phyloP scores from a whole-genome alignment of 2,329 filamentous ascomycete species.

The Diplocarpon rosae region DNA sequence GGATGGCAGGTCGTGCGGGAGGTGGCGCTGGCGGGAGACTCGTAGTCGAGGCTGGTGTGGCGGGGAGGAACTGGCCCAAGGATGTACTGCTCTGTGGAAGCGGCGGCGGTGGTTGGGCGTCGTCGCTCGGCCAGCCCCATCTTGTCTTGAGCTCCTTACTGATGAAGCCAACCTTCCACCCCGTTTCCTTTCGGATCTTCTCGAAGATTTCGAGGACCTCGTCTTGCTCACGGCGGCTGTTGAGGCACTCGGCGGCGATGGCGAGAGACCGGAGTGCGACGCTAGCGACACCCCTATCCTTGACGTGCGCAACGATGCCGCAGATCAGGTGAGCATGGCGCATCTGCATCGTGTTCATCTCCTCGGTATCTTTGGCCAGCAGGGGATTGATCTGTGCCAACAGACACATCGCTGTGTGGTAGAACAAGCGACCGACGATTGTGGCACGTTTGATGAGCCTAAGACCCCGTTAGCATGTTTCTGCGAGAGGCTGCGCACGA shows the following conservation, averaged over 20 bases:
- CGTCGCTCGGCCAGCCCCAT: constrained; percentile 58
- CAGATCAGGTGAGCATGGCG: constrained; percentile 77
- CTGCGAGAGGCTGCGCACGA: too few species aligned
- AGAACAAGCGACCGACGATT: constrained; percentile 74
- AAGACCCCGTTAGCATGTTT: constrained; percentile 18
- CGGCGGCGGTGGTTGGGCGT: constrained; percentile 19
- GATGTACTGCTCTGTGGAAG: constrained; percentile 15
- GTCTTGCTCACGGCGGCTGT: constrained; percentile 59
- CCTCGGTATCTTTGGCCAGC: constrained; percentile 41
- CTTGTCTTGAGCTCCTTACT: constrained; percentile 59
- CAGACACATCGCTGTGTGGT: constrained; percentile 76
- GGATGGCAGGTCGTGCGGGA: constrained; percentile 15
- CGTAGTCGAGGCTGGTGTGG: constrained; percentile 10
- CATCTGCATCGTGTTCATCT: constrained; percentile 60
- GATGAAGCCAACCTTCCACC: constrained; percentile 67
- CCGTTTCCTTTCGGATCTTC: constrained; percentile 63
- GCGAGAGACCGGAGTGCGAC: constrained; percentile 71
- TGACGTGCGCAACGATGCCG: constrained; percentile 76
- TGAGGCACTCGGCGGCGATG: constrained; percentile 65
- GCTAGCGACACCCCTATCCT: constrained; percentile 67
- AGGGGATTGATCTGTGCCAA: constrained; percentile 71
- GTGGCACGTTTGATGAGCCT: constrained; percentile 76
- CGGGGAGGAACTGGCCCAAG: constrained; percentile 23
- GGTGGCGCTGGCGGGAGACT: constrained; percentile 20
- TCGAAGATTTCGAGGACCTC: constrained; percentile 71